Conservation (phyloP, 2,329 filamentous ascomycete genomes). For the Talaromyces rugulosus region DNA sequence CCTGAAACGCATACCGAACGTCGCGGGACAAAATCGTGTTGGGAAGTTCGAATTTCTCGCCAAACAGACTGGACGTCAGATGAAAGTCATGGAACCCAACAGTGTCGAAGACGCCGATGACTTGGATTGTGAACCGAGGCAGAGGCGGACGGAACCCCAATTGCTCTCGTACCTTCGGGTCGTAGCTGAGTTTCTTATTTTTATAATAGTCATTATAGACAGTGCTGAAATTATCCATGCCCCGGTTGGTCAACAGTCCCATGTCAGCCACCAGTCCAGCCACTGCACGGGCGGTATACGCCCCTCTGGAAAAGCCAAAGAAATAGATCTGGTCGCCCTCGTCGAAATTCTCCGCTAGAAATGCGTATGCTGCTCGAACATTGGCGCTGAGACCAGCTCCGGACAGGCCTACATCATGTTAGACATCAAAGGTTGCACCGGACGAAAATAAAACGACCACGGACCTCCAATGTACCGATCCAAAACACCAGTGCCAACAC, state of each 20-base stretch:
- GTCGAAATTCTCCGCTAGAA: slow-evolving; percentile 51
- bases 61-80: slow-evolving; percentile 12
- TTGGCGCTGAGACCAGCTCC: slow-evolving; percentile 21
- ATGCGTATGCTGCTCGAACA: slow-evolving; percentile 35
- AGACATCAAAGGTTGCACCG: not conserved
- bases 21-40: slow-evolving; percentile 41
- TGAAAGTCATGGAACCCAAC: slow-evolving; percentile 28
- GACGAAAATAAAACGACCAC: not conserved
- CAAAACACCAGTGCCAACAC: slow-evolving; percentile 29
- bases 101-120: slow-evolving; percentile 45
- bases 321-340: slow-evolving; percentile 49
- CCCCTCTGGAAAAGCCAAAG: slow-evolving; percentile 47
- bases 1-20: slow-evolving; percentile 43
- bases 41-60: slow-evolving; percentile 20
- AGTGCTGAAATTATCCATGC: slow-evolving; percentile 22
- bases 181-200: slow-evolving; percentile 13
- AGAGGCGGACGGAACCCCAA: slow-evolving; percentile 16
- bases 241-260: slow-evolving; percentile 40
- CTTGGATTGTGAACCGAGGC: slow-evolving; percentile 30
- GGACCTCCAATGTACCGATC: slow-evolving; percentile 20
- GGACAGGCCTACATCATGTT: slow-evolving; percentile 7
- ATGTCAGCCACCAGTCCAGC: slow-evolving; percentile 43
- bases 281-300: slow-evolving; percentile 43
- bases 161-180: slow-evolving; percentile 8
- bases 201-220: slow-evolving; percentile 23